Conservation (phyloP, 257 asterid genomes). For the Solanum piurae region DNA sequence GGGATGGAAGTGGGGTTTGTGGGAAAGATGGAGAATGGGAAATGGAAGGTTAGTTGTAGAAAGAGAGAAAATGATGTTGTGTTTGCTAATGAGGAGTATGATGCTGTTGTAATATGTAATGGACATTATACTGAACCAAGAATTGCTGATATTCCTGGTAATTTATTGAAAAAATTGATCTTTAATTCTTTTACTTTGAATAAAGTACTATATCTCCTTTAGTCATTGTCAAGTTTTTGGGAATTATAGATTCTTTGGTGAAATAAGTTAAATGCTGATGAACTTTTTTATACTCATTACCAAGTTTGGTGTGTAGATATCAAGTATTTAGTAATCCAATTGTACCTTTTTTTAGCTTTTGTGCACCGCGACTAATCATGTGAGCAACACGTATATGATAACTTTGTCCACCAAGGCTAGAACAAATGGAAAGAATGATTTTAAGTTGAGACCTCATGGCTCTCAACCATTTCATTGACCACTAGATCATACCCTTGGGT, state of each 20-base stretch:
- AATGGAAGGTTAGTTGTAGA: slow-evolving; percentile 56
- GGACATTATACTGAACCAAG: slow-evolving; percentile 91
- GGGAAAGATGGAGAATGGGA: slow-evolving; percentile 35
- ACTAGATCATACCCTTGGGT: background rate
- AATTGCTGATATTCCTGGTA: slow-evolving; percentile 73
- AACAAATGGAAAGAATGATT: background rate
- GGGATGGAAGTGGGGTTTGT: slow-evolving; percentile 64
- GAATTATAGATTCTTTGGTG: background rate
- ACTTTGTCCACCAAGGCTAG: background rate
- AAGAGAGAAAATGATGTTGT: slow-evolving; percentile 13
- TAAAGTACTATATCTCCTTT: background rate
- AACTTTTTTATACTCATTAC: background rate
- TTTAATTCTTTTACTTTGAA: background rate
- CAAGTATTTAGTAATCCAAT: background rate
- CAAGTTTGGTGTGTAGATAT: background rate
- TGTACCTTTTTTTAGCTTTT: background rate
- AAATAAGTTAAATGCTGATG: background rate
- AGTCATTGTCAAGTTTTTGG: background rate
- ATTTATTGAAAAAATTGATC: background rate
- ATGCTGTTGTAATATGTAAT: slow-evolving; percentile 87
- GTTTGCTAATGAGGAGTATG: slow-evolving; percentile 40
- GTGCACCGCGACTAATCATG: no score
- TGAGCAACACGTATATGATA: no score
- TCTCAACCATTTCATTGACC: background rate
- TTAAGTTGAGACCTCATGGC: no score